phyloP scores from a whole-genome alignment of 768 basidiomycete genomes.

The Xerocomus spinulosus region DNA sequence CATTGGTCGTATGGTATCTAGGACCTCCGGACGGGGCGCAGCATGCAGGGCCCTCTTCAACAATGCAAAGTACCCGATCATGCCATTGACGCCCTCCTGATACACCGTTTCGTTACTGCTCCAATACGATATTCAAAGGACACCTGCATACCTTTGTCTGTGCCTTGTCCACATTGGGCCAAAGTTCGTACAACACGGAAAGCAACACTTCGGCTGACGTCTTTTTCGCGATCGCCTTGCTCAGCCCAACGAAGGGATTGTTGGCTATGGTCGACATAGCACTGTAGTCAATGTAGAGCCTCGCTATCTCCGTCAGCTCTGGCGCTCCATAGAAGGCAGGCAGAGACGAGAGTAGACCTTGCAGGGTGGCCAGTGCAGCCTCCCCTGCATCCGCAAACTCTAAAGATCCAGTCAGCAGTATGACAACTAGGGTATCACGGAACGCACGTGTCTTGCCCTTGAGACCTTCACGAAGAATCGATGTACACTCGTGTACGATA shows the following conservation, averaged over 20 bases:
- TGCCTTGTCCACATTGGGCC: constrained; percentile 39
- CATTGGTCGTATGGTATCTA: constrained; percentile 58
- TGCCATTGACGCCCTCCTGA: constrained; percentile 24
- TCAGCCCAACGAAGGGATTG: constrained; percentile 39
- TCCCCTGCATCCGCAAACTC: constrained; percentile 31
- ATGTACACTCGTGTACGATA: constrained; percentile 56
- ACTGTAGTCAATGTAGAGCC: constrained; percentile 49
- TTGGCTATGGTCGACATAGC: constrained; percentile 7
- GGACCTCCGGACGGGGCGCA: constrained; percentile 58
- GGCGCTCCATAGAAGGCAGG: constrained; percentile 75
- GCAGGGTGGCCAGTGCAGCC: constrained; percentile 49
- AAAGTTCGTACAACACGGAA: constrained; percentile 56
- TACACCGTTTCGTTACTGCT: background rate
- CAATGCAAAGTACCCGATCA: constrained; percentile 57
- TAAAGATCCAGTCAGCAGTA: constrained; percentile 10
- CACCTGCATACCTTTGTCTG: constrained; percentile 34
- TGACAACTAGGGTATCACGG: background rate
- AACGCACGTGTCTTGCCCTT: constrained; percentile 32
- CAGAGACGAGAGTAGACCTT: constrained; percentile 65
- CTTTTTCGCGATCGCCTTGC: constrained; percentile 66
- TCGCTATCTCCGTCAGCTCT: constrained; percentile 55
- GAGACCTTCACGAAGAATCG: constrained; percentile 41
- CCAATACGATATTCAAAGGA: background rate
- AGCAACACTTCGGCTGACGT: constrained; percentile 64
- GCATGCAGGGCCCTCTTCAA: constrained; percentile 61